These are phyloP conservation scores for Massariosphaeria phaeospora DNA, from an alignment of 495 filamentous ascomycete genomes.

Conservation along the genomic window DNA sequence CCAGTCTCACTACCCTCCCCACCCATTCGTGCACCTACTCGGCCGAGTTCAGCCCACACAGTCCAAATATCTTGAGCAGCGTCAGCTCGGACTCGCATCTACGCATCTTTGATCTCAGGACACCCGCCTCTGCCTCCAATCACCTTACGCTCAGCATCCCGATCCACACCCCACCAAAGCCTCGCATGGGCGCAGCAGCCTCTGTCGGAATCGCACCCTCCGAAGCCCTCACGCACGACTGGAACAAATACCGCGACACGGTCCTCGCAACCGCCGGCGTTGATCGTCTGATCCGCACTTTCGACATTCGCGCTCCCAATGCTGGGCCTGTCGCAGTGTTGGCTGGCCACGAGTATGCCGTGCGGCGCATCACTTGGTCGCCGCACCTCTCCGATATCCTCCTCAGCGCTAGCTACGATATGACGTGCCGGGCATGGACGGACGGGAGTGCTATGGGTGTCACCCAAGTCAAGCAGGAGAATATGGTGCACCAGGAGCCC, in stretches of 20 bases:
- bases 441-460: constrained; percentile 60
- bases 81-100: constrained; percentile 81
- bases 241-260: constrained; percentile 92
- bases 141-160: constrained; percentile 73
- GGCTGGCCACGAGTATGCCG: constrained; percentile 83
- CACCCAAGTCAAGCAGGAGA: constrained; percentile 41
- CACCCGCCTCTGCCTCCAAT: constrained; percentile 72
- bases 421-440: constrained; percentile 91
- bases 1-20: constrained; percentile 76
- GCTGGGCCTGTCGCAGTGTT: constrained; percentile 68
- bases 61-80: constrained; percentile 69
- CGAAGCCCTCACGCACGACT: constrained; percentile 91
- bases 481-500: constrained; percentile 28
- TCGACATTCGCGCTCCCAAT: constrained; percentile 72
- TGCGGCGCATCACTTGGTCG: constrained; percentile 79
- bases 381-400: constrained; percentile 84
- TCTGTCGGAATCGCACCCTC: constrained; percentile 51
- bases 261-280: constrained; percentile 84
- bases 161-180: constrained; percentile 59
- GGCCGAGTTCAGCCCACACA: constrained; percentile 73
- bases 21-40: constrained; percentile 89
- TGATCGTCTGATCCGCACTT: constrained; percentile 79
- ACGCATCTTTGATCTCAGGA: constrained; percentile 83
- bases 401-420: constrained; percentile 89
- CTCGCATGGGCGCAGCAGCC: constrained; percentile 39